Conservation (phyloP, 1,284 basidiomycete species). For the Trichosporon sp. region DNA sequence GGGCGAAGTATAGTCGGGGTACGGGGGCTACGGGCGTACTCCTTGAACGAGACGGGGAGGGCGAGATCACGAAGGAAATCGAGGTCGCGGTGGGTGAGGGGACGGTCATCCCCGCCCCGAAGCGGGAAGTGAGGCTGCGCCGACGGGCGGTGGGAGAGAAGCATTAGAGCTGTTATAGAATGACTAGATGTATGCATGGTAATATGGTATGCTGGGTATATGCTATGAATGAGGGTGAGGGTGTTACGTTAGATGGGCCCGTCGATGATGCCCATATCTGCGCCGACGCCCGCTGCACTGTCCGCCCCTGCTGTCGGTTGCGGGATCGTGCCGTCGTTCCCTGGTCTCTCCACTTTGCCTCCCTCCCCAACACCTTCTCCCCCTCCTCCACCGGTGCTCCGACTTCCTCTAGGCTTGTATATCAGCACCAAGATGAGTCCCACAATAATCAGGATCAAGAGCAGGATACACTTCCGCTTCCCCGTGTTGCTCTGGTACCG, state of each 20-base stretch:
- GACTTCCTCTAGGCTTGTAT: constrained; percentile 52
- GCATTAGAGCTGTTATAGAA: neutral
- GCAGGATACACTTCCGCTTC: constrained; percentile 86
- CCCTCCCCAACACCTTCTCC: neutral
- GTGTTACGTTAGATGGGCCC: neutral
- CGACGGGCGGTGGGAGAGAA: neutral
- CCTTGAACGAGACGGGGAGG: constrained; percentile 18
- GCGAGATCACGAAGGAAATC: neutral
- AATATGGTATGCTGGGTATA: constrained; percentile 18
- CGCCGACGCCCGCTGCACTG: neutral
- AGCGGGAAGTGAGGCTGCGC: neutral
- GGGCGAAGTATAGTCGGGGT: constrained; percentile 29
- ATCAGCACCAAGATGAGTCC: constrained; percentile 64
- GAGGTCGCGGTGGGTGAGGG: neutral
- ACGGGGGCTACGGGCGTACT: constrained; percentile 14
- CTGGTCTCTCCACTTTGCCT: neutral
- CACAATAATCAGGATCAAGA: constrained; percentile 85
- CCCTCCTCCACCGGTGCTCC: neutral
- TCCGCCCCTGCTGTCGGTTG: neutral
- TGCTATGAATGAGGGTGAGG: neutral
- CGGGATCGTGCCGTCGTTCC: neutral
- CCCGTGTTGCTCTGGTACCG: constrained; percentile 92
- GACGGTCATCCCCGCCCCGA: neutral
- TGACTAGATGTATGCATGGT: constrained; percentile 1
- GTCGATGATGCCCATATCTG: constrained; percentile 20